phyloP scores from a whole-genome alignment of 2,329 filamentous ascomycete species.

The Trichoderma semiorbis region DNA sequence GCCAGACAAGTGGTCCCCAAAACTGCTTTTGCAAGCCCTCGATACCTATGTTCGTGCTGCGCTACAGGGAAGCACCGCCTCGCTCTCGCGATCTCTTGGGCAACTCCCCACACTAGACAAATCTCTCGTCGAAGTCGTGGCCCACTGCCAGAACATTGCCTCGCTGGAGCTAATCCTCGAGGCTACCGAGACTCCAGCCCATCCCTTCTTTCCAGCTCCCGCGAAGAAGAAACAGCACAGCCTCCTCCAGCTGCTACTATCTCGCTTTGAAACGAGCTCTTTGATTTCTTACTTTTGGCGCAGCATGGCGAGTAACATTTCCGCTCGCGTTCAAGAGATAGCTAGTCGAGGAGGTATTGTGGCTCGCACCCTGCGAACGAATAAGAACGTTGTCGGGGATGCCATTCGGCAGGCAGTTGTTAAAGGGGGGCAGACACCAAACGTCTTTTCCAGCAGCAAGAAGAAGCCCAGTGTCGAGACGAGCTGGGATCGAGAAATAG shows the following conservation, averaged over 20 bases:
- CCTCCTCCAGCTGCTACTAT: slow-evolving; percentile 69
- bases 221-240: slow-evolving; percentile 38
- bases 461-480: slow-evolving; percentile 46
- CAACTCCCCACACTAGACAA: slow-evolving; percentile 80
- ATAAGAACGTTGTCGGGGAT: slow-evolving; percentile 70
- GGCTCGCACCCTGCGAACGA: slow-evolving; percentile 73
- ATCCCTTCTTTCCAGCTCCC: slow-evolving; percentile 56
- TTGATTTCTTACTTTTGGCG: slow-evolving; percentile 93
- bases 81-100: slow-evolving; percentile 70
- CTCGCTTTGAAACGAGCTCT: slow-evolving; percentile 80
- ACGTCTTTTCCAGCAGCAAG: slow-evolving; percentile 43
- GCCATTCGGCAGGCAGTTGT: slow-evolving; percentile 81
- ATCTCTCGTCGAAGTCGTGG: slow-evolving; percentile 75
- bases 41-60: slow-evolving; percentile 80
- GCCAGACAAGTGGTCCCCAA: slow-evolving; percentile 59
- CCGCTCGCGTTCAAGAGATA: slow-evolving; percentile 78
- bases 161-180: slow-evolving; percentile 77
- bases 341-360: slow-evolving; percentile 77
- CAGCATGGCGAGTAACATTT: slow-evolving; percentile 74
- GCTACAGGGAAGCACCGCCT: slow-evolving; percentile 72
- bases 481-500: slow-evolving; percentile 84
- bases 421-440: slow-evolving; percentile 67
- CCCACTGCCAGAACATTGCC: slow-evolving; percentile 86
- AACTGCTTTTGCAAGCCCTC: slow-evolving; percentile 69
- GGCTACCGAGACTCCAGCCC: slow-evolving; percentile 61